A percentile compares a stretch with the other conserved stretches of the same genome.
Evolutionary conservation across 192 early-diverging fungal genomes (phyloP).

Genomic region (Podila verticillata): DNA sequence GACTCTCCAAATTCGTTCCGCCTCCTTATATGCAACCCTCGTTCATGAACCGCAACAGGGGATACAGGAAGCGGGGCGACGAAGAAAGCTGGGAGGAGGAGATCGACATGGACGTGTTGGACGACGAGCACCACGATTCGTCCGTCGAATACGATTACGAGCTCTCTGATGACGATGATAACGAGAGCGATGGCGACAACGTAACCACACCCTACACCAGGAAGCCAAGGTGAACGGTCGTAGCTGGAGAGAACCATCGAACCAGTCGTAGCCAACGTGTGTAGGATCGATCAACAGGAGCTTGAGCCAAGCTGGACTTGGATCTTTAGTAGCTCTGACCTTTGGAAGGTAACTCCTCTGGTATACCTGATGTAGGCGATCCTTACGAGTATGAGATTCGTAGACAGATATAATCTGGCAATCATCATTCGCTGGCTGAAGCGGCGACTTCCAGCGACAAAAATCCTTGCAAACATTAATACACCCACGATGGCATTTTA

Average conservation of each 20-base stretch:
- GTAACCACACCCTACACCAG: constrained; percentile 11
- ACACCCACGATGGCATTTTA: too few species aligned
- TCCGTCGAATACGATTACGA: constrained; percentile 53
- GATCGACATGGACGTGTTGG: constrained; percentile 49
- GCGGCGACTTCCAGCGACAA: too few species aligned
- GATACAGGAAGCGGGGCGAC: constrained; percentile 28
- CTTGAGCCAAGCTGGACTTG: too few species aligned
- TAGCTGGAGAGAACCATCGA: neutral
- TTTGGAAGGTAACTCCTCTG: too few species aligned
- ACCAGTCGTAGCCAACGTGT: neutral
- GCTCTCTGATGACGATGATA: constrained; percentile 36
- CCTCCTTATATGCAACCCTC: constrained; percentile 49
- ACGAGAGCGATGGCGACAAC: constrained; percentile 20
- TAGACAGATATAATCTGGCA: too few species aligned
- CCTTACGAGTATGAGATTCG: too few species aligned
- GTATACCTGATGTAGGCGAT: too few species aligned
- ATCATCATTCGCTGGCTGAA: too few species aligned
- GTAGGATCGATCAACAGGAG: too few species aligned
- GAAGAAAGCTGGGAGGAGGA: constrained; percentile 39
- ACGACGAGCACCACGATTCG: constrained; percentile 42
- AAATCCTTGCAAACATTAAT: too few species aligned
- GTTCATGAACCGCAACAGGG: constrained; percentile 34
- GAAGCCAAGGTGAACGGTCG: constrained; percentile 12
- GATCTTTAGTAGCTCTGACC: too few species aligned
- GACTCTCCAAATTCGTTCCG: constrained; percentile 35